Conservation (phyloP, 305 asterid species). For the Fraxinus albicans region DNA sequence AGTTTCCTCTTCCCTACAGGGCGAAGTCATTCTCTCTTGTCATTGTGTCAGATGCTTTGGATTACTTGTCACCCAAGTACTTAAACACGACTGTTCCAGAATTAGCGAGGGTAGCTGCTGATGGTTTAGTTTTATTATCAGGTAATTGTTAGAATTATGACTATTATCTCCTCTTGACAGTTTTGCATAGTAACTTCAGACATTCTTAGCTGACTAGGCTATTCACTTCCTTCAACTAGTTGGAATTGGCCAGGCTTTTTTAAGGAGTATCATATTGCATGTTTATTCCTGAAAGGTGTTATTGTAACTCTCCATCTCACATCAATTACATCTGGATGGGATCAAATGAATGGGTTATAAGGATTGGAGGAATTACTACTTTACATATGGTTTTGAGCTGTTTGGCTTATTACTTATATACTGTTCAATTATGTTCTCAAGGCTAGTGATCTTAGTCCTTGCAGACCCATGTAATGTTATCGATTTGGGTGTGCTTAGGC, state of each 20-base stretch:
- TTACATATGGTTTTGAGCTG: neutral
- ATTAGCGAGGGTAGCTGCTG: conserved; percentile 69
- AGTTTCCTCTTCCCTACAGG: conserved; percentile 80
- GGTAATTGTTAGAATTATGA: conserved; percentile 45
- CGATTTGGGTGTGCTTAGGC: neutral
- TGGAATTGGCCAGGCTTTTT: conserved; percentile 5
- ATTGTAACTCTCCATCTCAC: neutral
- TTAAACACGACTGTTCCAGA: conserved; percentile 77
- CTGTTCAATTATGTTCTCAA: neutral
- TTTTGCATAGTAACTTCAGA: neutral
- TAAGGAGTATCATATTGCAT: neutral
- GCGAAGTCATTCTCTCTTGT: conserved; percentile 79
- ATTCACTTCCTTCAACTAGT: neutral
- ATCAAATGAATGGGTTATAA: neutral
- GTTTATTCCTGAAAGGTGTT: neutral
- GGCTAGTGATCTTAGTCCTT: neutral
- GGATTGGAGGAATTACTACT: neutral
- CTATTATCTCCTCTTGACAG: conserved; percentile 5
- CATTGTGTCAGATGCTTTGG: conserved; percentile 76
- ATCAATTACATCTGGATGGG: neutral
- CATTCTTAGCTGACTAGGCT: neutral
- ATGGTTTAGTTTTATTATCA: conserved; percentile 67
- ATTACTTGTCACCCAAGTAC: conserved; percentile 87
- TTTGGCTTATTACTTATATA: neutral
- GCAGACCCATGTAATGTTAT: neutral